Evolutionary conservation across 371 early-diverging fungal genomes (phyloP).

Genomic region (Thermomucor indicae-seudaticae): DNA sequence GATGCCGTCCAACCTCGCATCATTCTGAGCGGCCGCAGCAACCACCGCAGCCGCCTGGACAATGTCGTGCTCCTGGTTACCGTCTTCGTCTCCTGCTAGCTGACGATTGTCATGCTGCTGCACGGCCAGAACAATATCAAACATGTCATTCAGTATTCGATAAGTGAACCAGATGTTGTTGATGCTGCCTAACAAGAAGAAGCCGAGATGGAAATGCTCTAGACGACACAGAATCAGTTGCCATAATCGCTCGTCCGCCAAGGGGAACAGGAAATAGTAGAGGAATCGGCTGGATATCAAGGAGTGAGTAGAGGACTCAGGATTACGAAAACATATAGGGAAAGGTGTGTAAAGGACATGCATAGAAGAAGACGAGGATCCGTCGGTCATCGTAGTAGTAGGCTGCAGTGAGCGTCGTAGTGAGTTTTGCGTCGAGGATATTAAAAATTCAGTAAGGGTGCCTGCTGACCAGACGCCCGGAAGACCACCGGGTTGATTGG

Average conservation of each 20-base stretch:
- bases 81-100: no score
- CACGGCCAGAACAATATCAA: conserved; percentile 39
- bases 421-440: conserved; percentile 8
- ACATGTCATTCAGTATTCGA: conserved; percentile 54
- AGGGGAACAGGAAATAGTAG: conserved; percentile 43
- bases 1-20: conserved; percentile 6
- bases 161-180: conserved; percentile 57
- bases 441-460: conserved; percentile 4
- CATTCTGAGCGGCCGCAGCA: conserved; percentile 5
- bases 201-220: conserved; percentile 58
- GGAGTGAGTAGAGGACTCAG: conserved; percentile 9
- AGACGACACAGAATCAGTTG: conserved; percentile 46
- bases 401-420: no score
- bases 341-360: conserved; percentile 35
- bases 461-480: conserved; percentile 11
- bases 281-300: conserved; percentile 27
- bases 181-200: conserved; percentile 57
- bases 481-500: conserved; percentile 19
- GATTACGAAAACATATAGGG: conserved; percentile 26
- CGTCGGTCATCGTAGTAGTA: no score
- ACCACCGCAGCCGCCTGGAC: not conserved
- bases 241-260: conserved; percentile 50
- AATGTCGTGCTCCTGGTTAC: not conserved
- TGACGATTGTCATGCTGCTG: conserved; percentile 13
- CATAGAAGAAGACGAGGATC: not conserved